Base-by-base conservation (phyloP, 768 basidiomycete species). In the Infundibulicybe gibba region DNA sequence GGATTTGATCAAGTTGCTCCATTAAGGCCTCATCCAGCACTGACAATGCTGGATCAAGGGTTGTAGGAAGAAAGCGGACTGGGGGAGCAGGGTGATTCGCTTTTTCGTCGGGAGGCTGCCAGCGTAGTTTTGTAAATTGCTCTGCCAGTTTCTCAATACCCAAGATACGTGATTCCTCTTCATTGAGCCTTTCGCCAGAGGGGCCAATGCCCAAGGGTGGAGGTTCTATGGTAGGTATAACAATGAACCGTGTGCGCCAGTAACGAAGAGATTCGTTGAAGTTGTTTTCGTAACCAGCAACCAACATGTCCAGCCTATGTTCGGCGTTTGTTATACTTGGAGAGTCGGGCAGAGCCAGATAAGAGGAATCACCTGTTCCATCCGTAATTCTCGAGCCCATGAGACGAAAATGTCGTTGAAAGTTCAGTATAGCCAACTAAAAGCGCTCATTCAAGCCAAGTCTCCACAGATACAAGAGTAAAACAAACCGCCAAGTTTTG, bases 61-160 rank as follows among this genome's bases (percentile, higher is more conserved):
- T 91, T 1, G 94, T 95, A 8, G 83, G 85, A 1, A 97, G 67
- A 63, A 97, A 80, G 19, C 88, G 81, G 25, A 88, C 80, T 3
- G 87, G 80, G 6, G 81, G 73, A 40, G 69, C 67, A 25, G 69
- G 72, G 42, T 70, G 66, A 3, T 58, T 67, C 5, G 58, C 60
- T 61, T 72, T 76, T 32, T 85, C 83, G 6, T 82, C 83, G 0
- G 79, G 73, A 2, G 79, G 60, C 40, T 82, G 76, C 91, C 93
- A 94, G 3, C 91, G 82, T 41, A 89, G 75, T 59, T 84, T 88
- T 30, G 85, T 83, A 62, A 97, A 91, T 39, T 87, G 77, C 52
- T 95, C 93, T 3, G 90, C 87, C 0, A 99, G 82, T 56, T 90
- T 91, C 59, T 93, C 90, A 39, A 94, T 94, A 0, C 97, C 97